Base-by-base conservation (phyloP, 2,329 filamentous ascomycete species). In the Ophiosphaerella narmari region DNA sequence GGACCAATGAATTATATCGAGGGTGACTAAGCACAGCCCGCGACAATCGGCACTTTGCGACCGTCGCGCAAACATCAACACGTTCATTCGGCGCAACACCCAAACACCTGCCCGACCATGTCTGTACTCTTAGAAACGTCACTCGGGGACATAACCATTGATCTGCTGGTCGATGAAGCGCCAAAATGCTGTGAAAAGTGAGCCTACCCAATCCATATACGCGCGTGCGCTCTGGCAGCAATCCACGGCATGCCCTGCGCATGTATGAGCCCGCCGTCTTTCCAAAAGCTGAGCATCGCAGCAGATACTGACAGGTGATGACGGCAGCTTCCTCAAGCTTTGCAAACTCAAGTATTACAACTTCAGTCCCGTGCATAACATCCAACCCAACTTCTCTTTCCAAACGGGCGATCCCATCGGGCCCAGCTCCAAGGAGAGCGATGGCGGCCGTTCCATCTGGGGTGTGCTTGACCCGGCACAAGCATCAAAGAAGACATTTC, bases 281-380 rank as follows among this genome's bases (percentile, higher is more conserved):
- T 62, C 57, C 68, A 75, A 29, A 29, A 70, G 78, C 84, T 86
- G 78, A 87, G 78, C 71, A 73, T 61, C 63, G 51, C 7, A 56
- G 65, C 61, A 76, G 67, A 69, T 67, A 78, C 79, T 80, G 78
- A 86, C 79, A 79, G 66, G 60, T 74, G 67, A 67, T 63, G 62
- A 39, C 62, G 51, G 61, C 67, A 95, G 91, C 82, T 97, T 99
- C 74, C 80, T 99, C 49, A 97, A 99, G 82, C 89, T 99, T 64
- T 97, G 94, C 85, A 97, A 97, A 78, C 81, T 91, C 76, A 99
- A 97, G 79, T 99, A 97, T 78, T 99, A 97, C 85, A 97, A 97
- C 79, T 97, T 95, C 74, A 87, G 91, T 5, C 94, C 93, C 23
- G 79, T 97, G 46, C 90, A 97, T 77, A 91, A 88, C 60, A 85